Evolutionary conservation across 805 yeast genomes (phyloP).

Genomic region (Barnettozyma botsteinii): DNA sequence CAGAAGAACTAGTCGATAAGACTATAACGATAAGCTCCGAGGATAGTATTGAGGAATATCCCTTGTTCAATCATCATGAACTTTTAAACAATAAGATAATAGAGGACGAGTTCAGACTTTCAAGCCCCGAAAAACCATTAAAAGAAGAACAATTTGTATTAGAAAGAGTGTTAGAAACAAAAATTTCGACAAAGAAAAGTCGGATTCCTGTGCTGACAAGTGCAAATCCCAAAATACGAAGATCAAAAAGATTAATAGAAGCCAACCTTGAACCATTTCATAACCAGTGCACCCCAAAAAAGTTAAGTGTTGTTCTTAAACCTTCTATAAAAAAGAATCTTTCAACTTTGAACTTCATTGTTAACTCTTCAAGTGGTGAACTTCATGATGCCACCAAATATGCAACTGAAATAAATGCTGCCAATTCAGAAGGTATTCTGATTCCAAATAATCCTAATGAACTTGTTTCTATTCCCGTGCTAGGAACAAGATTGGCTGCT

Average conservation of each 20-base stretch:
- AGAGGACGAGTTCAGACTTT: conserved; percentile 6
- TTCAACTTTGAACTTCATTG: conserved; percentile 37
- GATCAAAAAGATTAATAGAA: conserved; percentile 17
- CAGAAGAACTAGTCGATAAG: neutral
- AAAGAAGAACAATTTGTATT: neutral
- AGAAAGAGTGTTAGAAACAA: neutral
- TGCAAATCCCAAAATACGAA: conserved; percentile 10
- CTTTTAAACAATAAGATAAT: neutral
- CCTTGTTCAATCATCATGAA: conserved; percentile 3
- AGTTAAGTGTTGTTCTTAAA: conserved; percentile 6
- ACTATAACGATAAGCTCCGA: neutral
- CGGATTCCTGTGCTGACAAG: conserved; percentile 20
- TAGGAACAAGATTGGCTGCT: conserved; percentile 12
- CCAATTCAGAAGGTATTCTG: conserved; percentile 56
- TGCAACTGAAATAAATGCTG: conserved; percentile 63
- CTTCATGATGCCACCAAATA: conserved; percentile 60
- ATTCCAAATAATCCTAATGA: conserved; percentile 53
- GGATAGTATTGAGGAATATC: conserved; percentile 9
- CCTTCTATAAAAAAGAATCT: conserved; percentile 13
- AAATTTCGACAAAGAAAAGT: conserved; percentile 8
- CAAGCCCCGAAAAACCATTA: conserved; percentile 4
- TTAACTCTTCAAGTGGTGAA: conserved; percentile 56
- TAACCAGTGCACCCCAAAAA: conserved; percentile 19
- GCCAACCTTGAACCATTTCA: neutral
- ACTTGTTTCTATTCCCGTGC: conserved; percentile 49